These are phyloP conservation scores for Kregervanrija delftensis DNA, from an alignment of 805 yeast species.

Conservation along the genomic window DNA sequence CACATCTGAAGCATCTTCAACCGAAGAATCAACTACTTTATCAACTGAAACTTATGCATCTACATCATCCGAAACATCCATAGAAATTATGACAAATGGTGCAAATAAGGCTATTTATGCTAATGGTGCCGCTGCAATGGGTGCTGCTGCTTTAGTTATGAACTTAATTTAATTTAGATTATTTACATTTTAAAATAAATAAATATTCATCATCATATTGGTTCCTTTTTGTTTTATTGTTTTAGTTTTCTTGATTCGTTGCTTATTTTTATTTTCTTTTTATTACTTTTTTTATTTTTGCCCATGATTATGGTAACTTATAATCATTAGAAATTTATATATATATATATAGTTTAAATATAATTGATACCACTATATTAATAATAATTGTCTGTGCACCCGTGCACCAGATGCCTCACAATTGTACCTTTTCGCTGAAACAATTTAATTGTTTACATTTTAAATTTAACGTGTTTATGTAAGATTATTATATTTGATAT, in stretches of 20 bases:
- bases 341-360: no score
- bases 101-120: slow-evolving; percentile 22
- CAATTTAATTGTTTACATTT: no score
- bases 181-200: neutral
- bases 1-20: neutral
- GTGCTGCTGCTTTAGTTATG: slow-evolving; percentile 19
- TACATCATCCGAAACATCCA: slow-evolving; percentile 11
- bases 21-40: slow-evolving; percentile 1
- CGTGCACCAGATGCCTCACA: no score
- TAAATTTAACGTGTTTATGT: no score
- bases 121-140: slow-evolving; percentile 22
- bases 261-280: neutral
- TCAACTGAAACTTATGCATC: slow-evolving; percentile 10
- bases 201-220: neutral
- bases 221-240: neutral
- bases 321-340: no score
- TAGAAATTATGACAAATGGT: slow-evolving; percentile 6
- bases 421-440: no score
- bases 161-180: slow-evolving; percentile 10
- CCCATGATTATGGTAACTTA: no score
- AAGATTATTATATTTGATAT: no score
- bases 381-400: no score
- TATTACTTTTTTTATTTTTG: neutral
- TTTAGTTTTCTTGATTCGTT: slow-evolving; percentile 1
- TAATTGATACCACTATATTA: no score